These are phyloP conservation scores for Candida silvicultrix DNA, from an alignment of 805 yeast genomes.

Conservation along the genomic window DNA sequence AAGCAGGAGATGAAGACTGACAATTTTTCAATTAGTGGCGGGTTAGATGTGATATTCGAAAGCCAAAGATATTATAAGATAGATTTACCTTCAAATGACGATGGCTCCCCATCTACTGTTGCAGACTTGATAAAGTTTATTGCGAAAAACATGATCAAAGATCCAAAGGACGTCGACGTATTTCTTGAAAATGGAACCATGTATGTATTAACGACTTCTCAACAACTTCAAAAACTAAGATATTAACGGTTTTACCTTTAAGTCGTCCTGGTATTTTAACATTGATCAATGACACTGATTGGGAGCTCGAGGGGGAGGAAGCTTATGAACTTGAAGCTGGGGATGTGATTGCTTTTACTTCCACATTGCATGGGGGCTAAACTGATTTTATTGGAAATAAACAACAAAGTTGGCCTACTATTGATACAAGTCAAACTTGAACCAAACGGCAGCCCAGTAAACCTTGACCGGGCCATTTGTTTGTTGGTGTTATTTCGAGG, in stretches of 20 bases:
- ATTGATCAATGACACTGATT: slow-evolving; percentile 87
- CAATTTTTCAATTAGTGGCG: slow-evolving; percentile 54
- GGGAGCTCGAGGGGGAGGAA: slow-evolving; percentile 93
- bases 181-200: slow-evolving; percentile 78
- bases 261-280: slow-evolving; percentile 87
- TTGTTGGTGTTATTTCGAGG: slow-evolving; percentile 37
- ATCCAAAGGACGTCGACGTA: slow-evolving; percentile 59
- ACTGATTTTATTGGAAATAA: too few relatives aligned
- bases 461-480: slow-evolving; percentile 61
- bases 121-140: slow-evolving; percentile 53
- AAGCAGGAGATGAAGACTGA: too few relatives aligned
- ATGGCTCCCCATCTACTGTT: slow-evolving; percentile 25
- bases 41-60: slow-evolving; percentile 73
- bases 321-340: slow-evolving; percentile 69
- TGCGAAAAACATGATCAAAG: slow-evolving; percentile 45
- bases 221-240: too few relatives aligned
- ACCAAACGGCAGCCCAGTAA: slow-evolving; percentile 60
- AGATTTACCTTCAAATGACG: slow-evolving; percentile 36
- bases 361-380: slow-evolving; percentile 92
- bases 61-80: slow-evolving; percentile 50
- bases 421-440: slow-evolving; percentile 25
- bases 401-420: too few relatives aligned
- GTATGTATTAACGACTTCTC: background rate
- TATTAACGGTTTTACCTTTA: background rate
- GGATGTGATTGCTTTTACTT: slow-evolving; percentile 81